These are phyloP conservation scores for Chrysopogon serrulatus DNA, from an alignment of 176 grass and related monocot species.

Conservation along the genomic window DNA sequence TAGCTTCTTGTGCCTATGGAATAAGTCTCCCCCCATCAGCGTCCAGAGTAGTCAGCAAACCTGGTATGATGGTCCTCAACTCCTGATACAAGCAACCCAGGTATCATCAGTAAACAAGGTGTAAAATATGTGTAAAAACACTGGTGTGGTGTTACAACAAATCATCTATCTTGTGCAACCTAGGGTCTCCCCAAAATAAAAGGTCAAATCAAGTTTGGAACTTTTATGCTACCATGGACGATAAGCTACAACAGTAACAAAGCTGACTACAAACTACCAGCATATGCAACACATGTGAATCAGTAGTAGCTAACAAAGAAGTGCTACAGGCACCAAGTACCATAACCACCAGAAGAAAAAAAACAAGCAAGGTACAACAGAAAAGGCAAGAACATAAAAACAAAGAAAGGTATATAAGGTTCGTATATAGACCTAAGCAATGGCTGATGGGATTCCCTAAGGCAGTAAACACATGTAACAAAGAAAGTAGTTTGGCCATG, in stretches of 20 bases:
- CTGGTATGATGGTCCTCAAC: background rate
- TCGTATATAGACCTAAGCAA: background rate
- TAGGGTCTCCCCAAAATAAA: background rate
- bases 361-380: background rate
- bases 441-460: background rate
- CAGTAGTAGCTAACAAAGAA: background rate
- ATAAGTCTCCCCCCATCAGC: conserved; percentile 17
- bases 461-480: background rate
- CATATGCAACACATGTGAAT: background rate
- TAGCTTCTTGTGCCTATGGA: conserved; percentile 35
- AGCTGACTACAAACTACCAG: background rate
- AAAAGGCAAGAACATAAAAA: background rate
- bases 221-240: background rate
- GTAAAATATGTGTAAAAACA: background rate
- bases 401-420: background rate
- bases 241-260: background rate
- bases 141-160: background rate
- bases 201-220: background rate
- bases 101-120: background rate
- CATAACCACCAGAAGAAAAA: background rate
- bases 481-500: conserved; percentile 1
- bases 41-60: conserved; percentile 18
- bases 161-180: background rate
- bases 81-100: conserved; percentile 29
- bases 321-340: background rate